A percentile compares a stretch with the other conserved stretches of the same genome.
Evolutionary conservation across 345 rosid genomes (phyloP).

Genomic region (Lenwebbia sp.): DNA sequence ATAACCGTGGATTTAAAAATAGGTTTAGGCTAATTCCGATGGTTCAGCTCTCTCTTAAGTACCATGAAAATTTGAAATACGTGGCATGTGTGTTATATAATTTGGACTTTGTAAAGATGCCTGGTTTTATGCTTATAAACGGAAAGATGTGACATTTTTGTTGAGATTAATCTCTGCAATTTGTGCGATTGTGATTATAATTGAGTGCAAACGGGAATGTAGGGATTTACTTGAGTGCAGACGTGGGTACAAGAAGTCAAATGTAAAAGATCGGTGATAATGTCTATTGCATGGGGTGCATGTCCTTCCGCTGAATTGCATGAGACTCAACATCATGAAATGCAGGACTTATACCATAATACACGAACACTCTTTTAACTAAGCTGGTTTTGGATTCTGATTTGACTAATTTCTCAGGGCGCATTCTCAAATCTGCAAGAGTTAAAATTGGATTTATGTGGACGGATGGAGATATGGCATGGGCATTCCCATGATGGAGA

Average conservation of each 20-base stretch:
- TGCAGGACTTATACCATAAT: neutral
- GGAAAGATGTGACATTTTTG: neutral
- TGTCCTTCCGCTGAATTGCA: neutral
- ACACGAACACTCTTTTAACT: neutral
- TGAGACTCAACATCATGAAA: neutral
- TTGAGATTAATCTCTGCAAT: neutral
- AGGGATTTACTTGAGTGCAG: neutral
- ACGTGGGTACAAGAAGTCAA: neutral
- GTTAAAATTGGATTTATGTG: neutral
- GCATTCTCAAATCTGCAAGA: neutral
- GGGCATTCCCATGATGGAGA: neutral
- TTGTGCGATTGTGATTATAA: neutral
- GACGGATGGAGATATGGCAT: neutral
- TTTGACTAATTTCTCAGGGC: neutral
- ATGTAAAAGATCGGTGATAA: neutral
- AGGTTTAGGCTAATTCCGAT: neutral
- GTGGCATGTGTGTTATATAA: neutral
- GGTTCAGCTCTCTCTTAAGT: neutral
- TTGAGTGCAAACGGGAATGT: neutral
- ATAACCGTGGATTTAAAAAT: neutral
- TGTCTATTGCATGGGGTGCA: neutral
- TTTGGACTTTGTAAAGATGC: neutral
- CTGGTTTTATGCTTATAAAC: neutral
- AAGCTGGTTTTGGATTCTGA: neutral
- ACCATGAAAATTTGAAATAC: neutral